Conservation (phyloP, 805 yeast genomes). For the Blastobotrys peoriensis region DNA sequence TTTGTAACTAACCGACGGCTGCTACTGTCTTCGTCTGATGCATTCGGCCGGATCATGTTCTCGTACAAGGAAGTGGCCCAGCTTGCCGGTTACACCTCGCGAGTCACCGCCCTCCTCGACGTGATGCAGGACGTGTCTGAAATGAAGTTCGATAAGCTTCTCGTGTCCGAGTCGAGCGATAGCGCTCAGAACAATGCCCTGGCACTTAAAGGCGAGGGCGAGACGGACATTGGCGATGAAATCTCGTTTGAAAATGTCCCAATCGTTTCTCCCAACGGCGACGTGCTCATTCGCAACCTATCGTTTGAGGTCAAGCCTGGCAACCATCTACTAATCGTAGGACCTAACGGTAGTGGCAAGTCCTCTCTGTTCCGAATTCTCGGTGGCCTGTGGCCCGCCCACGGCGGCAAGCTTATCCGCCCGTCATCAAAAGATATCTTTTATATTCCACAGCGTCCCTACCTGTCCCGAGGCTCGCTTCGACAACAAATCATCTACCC, state of each 20-base stretch:
- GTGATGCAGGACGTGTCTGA: constrained; percentile 48
- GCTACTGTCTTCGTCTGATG: constrained; percentile 75
- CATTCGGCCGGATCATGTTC: constrained; percentile 80
- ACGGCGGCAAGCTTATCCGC: constrained; percentile 48
- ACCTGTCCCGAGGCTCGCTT: constrained; percentile 71
- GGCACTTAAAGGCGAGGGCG: constrained; percentile 18
- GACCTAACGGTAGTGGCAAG: constrained; percentile 96
- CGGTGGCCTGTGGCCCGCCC: constrained; percentile 91
- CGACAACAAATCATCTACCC: constrained; percentile 90
- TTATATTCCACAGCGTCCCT: constrained; percentile 90
- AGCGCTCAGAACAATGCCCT: constrained; percentile 12
- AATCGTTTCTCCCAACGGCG: constrained; percentile 81
- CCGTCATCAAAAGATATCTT: constrained; percentile 67
- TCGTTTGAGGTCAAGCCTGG: constrained; percentile 73
- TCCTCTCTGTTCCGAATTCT: constrained; percentile 84
- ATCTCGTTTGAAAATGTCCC: constrained; percentile 66
- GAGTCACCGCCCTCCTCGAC: constrained; percentile 65
- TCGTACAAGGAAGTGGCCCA: constrained; percentile 80
- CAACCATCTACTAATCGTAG: constrained; percentile 80
- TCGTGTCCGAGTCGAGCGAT: constrained; percentile 19
- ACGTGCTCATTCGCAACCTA: constrained; percentile 58
- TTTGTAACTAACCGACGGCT: constrained; percentile 85
- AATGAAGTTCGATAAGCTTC: constrained; percentile 29
- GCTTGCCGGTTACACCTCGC: constrained; percentile 71
- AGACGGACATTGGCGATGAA: constrained; percentile 47